Conservation (phyloP, 768 basidiomycete genomes). For the Termitomyces sp. region DNA sequence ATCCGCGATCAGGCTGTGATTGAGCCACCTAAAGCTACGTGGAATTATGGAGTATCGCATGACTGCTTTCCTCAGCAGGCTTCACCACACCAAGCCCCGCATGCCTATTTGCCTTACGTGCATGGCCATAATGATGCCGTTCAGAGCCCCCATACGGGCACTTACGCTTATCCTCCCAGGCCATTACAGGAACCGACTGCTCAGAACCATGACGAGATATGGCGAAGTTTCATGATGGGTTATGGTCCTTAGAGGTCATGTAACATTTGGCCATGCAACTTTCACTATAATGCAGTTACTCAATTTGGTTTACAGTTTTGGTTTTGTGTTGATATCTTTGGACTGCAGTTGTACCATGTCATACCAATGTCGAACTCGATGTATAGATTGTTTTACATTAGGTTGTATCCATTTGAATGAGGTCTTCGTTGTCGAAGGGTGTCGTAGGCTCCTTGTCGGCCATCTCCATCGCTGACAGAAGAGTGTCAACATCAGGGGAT, state of each 20-base stretch:
- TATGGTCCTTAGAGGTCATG: slow-evolving; percentile 19
- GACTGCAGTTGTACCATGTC: background rate
- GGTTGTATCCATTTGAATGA: slow-evolving; percentile 54
- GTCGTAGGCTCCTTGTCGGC: slow-evolving; percentile 34
- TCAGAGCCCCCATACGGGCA: background rate
- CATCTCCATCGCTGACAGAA: slow-evolving; percentile 64
- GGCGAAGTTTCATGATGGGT: slow-evolving; percentile 33
- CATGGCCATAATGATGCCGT: slow-evolving; percentile 1
- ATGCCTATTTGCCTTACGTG: slow-evolving; percentile 7
- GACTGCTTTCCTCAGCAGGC: slow-evolving; percentile 7
- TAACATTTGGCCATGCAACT: background rate
- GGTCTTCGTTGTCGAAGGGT: slow-evolving; percentile 37
- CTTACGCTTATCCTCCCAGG: slow-evolving; percentile 8
- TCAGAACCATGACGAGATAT: slow-evolving; percentile 34
- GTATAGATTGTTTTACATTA: slow-evolving; percentile 2
- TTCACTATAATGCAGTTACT: background rate
- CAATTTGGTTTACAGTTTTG: background rate
- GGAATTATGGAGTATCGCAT: slow-evolving; percentile 6
- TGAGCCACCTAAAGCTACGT: background rate
- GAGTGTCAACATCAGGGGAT: slow-evolving; percentile 77
- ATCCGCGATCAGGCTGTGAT: slow-evolving; percentile 3
- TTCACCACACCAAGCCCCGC: background rate
- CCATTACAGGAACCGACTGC: slow-evolving; percentile 11
- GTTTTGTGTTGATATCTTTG: background rate
- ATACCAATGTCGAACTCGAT: background rate